Conservation (phyloP, 1,284 basidiomycete species). For the Chondrostereum purpureum region DNA sequence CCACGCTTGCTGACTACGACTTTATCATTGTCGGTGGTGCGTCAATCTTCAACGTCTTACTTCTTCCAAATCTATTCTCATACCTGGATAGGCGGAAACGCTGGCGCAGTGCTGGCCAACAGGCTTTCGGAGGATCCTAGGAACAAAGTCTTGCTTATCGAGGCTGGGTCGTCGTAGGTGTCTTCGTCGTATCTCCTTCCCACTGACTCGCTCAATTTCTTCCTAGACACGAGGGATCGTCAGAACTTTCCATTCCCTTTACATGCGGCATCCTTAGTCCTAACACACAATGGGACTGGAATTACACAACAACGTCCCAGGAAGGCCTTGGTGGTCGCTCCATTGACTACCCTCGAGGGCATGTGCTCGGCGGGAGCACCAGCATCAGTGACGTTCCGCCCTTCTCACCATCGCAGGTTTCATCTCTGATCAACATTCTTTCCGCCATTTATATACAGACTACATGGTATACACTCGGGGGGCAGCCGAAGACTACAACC, state of each 20-base stretch:
- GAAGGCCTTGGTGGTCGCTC: slow-evolving; percentile 3
- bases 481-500: slow-evolving; percentile 31
- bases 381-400: slow-evolving; percentile 8
- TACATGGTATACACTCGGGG: slow-evolving; percentile 33
- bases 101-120: slow-evolving; percentile 1
- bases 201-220: background rate
- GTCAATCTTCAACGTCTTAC: slow-evolving; percentile 1
- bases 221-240: slow-evolving; percentile 1
- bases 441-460: slow-evolving; percentile 21
- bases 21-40: slow-evolving; percentile 13
- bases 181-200: background rate
- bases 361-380: slow-evolving; percentile 8
- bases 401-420: background rate
- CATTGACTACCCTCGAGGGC: slow-evolving; percentile 7
- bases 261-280: slow-evolving; percentile 2
- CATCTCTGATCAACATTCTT: background rate
- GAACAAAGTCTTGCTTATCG: background rate
- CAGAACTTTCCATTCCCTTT: slow-evolving; percentile 5
- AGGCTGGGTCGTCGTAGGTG: slow-evolving; percentile 2
- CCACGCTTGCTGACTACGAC: background rate
- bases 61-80: background rate
- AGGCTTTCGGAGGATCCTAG: background rate
- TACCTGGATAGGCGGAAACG: background rate
- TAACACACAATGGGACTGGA: slow-evolving; percentile 6
- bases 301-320: slow-evolving; percentile 9